Percentiles rank a stretch among this genome's conserved stretches.
phyloP scores from a whole-genome alignment of 2,329 filamentous ascomycete genomes.

The Fusarium torreyae region DNA sequence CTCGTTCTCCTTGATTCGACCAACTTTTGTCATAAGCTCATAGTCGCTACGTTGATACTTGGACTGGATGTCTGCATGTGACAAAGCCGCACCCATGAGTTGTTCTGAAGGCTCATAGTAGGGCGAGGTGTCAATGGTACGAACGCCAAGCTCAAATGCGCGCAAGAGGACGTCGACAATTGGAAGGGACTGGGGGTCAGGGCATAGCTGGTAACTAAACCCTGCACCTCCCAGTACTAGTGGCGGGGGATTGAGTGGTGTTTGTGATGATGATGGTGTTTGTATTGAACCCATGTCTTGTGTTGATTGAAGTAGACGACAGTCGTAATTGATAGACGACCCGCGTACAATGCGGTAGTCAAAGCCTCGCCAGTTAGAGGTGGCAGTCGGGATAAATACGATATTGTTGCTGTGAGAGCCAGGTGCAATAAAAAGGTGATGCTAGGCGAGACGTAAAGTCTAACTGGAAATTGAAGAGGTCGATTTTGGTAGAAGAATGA shows the following conservation, averaged over 20 bases:
- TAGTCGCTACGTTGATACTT: conserved; percentile 5
- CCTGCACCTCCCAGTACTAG: conserved; percentile 14
- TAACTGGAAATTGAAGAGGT: no score
- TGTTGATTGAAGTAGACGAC: neutral
- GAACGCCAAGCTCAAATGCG: conserved; percentile 5
- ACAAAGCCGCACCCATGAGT: conserved; percentile 13
- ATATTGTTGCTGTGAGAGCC: no score
- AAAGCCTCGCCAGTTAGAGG: no score
- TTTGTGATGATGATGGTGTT: neutral
- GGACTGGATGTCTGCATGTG: neutral
- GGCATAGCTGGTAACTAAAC: conserved; percentile 9
- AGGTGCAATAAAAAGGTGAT: no score
- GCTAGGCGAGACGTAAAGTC: no score
- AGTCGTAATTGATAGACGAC: no score
- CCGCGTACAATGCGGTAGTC: no score
- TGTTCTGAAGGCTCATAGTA: conserved; percentile 20
- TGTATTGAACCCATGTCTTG: neutral
- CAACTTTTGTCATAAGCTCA: conserved; percentile 17
- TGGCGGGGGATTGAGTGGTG: neutral
- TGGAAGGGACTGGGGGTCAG: conserved; percentile 1
- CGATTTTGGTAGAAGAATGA: no score
- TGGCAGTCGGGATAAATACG: no score
- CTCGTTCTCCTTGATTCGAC: conserved; percentile 18
- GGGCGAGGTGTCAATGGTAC: conserved; percentile 11
- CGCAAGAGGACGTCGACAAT: conserved; percentile 14